A percentile compares a stretch with the other conserved stretches of the same genome.
Evolutionary conservation across 179 eudicot genomes (phyloP).

Genomic region (Kewa caespitosa): DNA sequence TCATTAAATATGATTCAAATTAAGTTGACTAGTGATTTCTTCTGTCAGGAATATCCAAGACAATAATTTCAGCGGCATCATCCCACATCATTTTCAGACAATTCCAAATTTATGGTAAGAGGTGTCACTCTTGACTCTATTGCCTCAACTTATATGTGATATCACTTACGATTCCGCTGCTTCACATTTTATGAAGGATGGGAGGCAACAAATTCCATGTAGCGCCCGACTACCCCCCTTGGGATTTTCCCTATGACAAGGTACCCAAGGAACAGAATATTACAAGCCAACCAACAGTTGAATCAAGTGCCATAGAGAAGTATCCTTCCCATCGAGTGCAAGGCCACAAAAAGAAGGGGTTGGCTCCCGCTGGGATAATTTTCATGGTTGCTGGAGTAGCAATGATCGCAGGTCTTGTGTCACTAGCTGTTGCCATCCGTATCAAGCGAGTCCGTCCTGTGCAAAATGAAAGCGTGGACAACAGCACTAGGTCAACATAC

Average conservation of each 20-base stretch:
- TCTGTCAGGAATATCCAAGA: constrained; percentile 74
- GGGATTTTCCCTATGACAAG: constrained; percentile 66
- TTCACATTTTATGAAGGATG: constrained; percentile 47
- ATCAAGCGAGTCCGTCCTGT: constrained; percentile 28
- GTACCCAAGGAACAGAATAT: constrained; percentile 49
- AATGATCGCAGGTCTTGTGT: constrained; percentile 47
- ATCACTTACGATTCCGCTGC: constrained; percentile 7
- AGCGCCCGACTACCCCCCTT: constrained; percentile 52
- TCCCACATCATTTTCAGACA: constrained; percentile 68
- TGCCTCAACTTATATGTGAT: not conserved
- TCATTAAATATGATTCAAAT: constrained; percentile 4
- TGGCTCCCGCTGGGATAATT: constrained; percentile 46
- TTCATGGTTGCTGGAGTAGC: constrained; percentile 49
- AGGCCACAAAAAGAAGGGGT: constrained; percentile 43
- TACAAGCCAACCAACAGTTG: constrained; percentile 62
- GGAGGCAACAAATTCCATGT: constrained; percentile 67
- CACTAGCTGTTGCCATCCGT: constrained; percentile 35
- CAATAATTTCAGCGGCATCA: constrained; percentile 87
- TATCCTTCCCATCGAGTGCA: constrained; percentile 39
- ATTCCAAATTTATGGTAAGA: constrained; percentile 75
- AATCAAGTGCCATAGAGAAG: constrained; percentile 64
- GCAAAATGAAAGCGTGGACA: constrained; percentile 28
- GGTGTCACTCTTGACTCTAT: not conserved
- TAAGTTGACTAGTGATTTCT: constrained; percentile 10
- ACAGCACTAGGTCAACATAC: constrained; percentile 40